phyloP scores from a whole-genome alignment of 805 yeast species.

The Cyberlindnera xylosilytica region DNA sequence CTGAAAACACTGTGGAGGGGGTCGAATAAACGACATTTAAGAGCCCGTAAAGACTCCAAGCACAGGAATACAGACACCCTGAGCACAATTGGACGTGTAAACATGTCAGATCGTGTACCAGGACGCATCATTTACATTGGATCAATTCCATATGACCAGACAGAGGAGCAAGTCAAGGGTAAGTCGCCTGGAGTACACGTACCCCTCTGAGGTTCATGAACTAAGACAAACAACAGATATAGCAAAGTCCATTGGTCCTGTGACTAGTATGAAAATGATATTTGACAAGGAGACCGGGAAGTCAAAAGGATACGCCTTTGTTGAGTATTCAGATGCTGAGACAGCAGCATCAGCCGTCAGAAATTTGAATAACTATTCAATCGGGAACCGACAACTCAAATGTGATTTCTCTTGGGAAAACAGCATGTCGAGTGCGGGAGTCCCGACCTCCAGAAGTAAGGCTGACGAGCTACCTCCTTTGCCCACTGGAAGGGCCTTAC shows the following conservation, averaged over 20 bases:
- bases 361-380: slow-evolving; percentile 73
- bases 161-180: slow-evolving; percentile 81
- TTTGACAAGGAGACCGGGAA: slow-evolving; percentile 88
- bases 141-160: slow-evolving; percentile 87
- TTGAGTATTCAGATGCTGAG: slow-evolving; percentile 72
- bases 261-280: slow-evolving; percentile 65
- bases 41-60: no score
- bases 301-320: slow-evolving; percentile 87
- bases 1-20: no score
- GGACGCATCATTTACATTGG: slow-evolving; percentile 68
- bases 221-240: slow-evolving; percentile 42
- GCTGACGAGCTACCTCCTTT: slow-evolving; percentile 41
- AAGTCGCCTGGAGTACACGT: slow-evolving; percentile 1
- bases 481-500: slow-evolving; percentile 51
- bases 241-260: slow-evolving; percentile 87
- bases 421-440: slow-evolving; percentile 16
- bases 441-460: slow-evolving; percentile 1
- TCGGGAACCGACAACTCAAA: slow-evolving; percentile 67
- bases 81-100: no score
- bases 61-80: no score
- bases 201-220: not conserved
- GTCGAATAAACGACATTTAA: no score
- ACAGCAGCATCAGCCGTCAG: slow-evolving; percentile 91
- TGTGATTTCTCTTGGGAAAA: slow-evolving; percentile 71
- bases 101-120: slow-evolving; percentile 25